phyloP scores from a whole-genome alignment of 2,329 filamentous ascomycete genomes.

The Colletotrichum agaves region DNA sequence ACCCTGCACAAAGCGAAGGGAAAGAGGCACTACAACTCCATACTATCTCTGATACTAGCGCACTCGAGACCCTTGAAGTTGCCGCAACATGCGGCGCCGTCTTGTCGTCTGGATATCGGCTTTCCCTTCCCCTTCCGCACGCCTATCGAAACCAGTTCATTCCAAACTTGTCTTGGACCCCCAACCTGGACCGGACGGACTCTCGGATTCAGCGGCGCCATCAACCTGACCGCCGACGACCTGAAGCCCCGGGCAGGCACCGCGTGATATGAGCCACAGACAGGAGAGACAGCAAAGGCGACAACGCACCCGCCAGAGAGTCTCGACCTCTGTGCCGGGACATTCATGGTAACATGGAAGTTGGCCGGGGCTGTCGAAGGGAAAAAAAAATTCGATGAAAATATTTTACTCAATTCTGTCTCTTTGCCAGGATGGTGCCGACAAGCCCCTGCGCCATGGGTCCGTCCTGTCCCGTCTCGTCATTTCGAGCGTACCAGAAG shows the following conservation, averaged over 20 bases:
- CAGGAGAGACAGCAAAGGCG: not conserved
- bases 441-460: constrained; percentile 21
- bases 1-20: constrained; percentile 15
- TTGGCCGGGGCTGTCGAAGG: constrained; percentile 13
- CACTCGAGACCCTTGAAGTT: constrained; percentile 13
- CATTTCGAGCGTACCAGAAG: constrained; percentile 25
- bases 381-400: constrained; percentile 22
- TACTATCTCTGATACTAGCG: constrained; percentile 13
- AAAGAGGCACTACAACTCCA: not conserved
- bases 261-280: not conserved
- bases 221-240: constrained; percentile 4
- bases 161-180: constrained; percentile 29
- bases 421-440: constrained; percentile 27
- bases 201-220: constrained; percentile 26
- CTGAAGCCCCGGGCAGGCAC: constrained; percentile 16
- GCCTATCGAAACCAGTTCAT: constrained; percentile 2
- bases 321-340: not conserved
- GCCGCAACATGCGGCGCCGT: not conserved
- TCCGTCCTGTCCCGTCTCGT: constrained; percentile 15
- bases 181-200: constrained; percentile 21
- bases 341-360: constrained; percentile 26
- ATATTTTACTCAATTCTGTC: constrained; percentile 13
- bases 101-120: constrained; percentile 7
- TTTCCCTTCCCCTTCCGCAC: constrained; percentile 4
- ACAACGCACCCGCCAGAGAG: not conserved